A percentile compares a stretch with the other conserved stretches of the same genome.
Conservation (phyloP, 1,284 basidiomycete genomes). For the Clitocybe nebularis region DNA sequence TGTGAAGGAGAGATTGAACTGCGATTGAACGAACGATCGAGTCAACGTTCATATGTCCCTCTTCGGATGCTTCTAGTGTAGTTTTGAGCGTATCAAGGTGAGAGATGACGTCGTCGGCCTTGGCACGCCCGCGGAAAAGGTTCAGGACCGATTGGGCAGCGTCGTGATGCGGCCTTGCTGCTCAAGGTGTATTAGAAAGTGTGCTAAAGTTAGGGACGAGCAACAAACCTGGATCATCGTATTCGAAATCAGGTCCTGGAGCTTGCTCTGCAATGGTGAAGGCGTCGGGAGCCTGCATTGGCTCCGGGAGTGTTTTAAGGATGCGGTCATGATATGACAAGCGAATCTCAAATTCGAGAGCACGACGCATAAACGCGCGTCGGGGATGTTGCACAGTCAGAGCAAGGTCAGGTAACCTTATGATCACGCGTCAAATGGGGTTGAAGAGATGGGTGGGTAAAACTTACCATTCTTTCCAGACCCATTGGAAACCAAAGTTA, state of each 20-base stretch:
- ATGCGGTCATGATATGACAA: constrained; percentile 94
- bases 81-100: constrained; percentile 71
- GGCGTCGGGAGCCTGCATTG: constrained; percentile 67
- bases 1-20: constrained; percentile 86
- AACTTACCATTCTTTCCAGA: constrained; percentile 98
- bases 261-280: constrained; percentile 69
- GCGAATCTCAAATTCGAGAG: constrained; percentile 88
- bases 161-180: constrained; percentile 74
- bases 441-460: constrained; percentile 2
- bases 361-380: constrained; percentile 82
- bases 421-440: not conserved
- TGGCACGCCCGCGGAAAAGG: constrained; percentile 75
- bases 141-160: constrained; percentile 79
- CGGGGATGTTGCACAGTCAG: constrained; percentile 78
- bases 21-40: constrained; percentile 72
- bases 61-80: constrained; percentile 56
- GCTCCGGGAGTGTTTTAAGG: constrained; percentile 81
- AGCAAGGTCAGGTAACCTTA: constrained; percentile 82
- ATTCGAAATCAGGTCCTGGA: constrained; percentile 82
- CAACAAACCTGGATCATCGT: constrained; percentile 67
- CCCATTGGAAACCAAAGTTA: constrained; percentile 98
- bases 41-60: constrained; percentile 56
- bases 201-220: constrained; percentile 1
- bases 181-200: not conserved
- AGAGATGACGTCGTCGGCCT: constrained; percentile 75